phyloP scores from a whole-genome alignment of 169 alveolate species.

The Eimeria sp. region DNA sequence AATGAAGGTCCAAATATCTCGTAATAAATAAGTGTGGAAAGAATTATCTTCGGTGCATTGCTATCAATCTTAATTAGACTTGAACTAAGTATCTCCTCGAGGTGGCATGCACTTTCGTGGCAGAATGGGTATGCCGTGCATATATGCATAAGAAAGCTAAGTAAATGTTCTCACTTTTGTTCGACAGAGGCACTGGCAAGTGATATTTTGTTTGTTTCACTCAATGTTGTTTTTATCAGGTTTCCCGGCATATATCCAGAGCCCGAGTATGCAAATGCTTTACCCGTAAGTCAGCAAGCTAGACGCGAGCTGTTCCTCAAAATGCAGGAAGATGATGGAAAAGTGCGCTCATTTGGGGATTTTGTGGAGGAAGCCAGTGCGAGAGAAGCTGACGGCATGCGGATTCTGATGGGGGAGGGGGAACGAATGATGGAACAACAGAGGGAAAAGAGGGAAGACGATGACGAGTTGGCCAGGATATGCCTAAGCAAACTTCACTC shows the following conservation, averaged over 20 bases:
- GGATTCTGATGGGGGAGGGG: not conserved
- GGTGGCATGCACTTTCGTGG: not conserved
- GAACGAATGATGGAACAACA: conserved; percentile 39
- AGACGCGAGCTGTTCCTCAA: conserved; percentile 50
- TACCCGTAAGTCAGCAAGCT: conserved; percentile 61
- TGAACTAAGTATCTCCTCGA: not conserved
- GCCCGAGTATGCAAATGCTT: conserved; percentile 52
- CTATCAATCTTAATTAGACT: no score
- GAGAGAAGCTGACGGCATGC: not conserved
- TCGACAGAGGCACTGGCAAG: not conserved
- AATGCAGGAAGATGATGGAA: conserved; percentile 53
- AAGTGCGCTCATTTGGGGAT: conserved; percentile 58
- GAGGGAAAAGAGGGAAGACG: conserved; percentile 44
- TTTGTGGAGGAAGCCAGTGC: conserved; percentile 47
- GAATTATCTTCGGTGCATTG: no score
- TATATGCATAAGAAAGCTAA: not conserved
- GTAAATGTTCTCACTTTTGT: not conserved
- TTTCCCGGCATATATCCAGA: conserved; percentile 53
- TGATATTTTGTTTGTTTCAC: not conserved
- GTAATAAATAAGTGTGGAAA: no score
- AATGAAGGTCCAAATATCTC: not conserved
- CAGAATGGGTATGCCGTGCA: not conserved
- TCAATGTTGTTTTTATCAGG: not conserved
- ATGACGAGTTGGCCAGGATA: conserved; percentile 69
- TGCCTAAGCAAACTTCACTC: conserved; percentile 65